These are phyloP conservation scores for Daldinia loculata DNA, from an alignment of 495 filamentous ascomycete genomes.

Conservation along the genomic window DNA sequence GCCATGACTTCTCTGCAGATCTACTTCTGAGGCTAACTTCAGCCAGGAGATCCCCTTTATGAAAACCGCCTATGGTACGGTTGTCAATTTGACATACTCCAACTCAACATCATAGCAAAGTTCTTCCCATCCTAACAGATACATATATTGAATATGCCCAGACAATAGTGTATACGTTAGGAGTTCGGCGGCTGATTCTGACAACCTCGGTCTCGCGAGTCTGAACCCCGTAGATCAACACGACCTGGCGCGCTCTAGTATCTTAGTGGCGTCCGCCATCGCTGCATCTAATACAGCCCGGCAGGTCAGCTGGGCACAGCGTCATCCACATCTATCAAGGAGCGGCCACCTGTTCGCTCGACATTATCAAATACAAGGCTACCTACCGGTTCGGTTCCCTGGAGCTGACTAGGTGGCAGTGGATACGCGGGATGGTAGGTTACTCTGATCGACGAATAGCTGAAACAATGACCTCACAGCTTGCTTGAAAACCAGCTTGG, in stretches of 20 bases:
- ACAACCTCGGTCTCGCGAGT: constrained; percentile 11
- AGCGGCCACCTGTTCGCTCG: background rate
- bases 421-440: background rate
- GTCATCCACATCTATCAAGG: constrained; percentile 1
- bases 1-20: background rate
- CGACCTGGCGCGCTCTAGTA: constrained; percentile 12
- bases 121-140: background rate
- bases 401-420: background rate
- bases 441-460: background rate
- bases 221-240: constrained; percentile 1
- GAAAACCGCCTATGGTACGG: background rate
- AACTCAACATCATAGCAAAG: background rate
- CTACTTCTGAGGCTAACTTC: background rate
- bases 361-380: background rate
- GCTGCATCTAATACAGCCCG: constrained; percentile 21
- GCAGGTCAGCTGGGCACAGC: constrained; percentile 9
- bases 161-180: background rate
- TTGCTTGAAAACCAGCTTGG: background rate
- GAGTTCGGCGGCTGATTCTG: background rate
- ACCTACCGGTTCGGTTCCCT: background rate
- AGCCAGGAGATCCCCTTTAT: background rate
- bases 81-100: background rate
- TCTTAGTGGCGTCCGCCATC: constrained; percentile 10
- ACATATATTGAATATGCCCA: background rate
- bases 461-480: background rate